A percentile compares a stretch with the other conserved stretches of the same genome.
phyloP scores from a whole-genome alignment of 148 eudicot species.

The Rhododendron ovatum region DNA sequence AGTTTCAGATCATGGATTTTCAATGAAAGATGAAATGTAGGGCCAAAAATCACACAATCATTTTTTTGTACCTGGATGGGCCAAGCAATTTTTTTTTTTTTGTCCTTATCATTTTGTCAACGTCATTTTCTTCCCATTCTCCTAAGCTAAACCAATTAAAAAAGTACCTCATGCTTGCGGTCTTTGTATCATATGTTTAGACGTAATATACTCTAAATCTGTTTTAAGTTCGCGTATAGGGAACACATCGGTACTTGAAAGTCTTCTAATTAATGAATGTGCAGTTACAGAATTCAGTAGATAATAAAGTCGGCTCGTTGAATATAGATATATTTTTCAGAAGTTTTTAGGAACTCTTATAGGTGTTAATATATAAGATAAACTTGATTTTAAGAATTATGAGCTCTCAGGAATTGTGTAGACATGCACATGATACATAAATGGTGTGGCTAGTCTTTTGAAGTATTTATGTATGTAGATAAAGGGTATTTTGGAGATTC shows the following conservation, averaged over 20 bases:
- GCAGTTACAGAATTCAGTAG: no score
- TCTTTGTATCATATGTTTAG: no score
- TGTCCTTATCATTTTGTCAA: no score
- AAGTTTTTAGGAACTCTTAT: neutral
- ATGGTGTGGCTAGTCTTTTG: no score
- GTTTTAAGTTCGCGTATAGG: neutral
- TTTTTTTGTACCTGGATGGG: neutral
- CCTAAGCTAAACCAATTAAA: neutral
- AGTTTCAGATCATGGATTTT: neutral
- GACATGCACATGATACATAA: no score
- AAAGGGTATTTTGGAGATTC: no score
- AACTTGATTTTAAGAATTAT: neutral
- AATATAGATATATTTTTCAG: neutral
- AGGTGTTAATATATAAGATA: neutral
- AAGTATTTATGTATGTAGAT: no score
- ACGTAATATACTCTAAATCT: neutral
- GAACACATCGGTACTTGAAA: no score
- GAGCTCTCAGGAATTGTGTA: no score
- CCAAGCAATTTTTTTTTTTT: neutral
- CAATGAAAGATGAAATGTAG: neutral
- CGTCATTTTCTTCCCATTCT: neutral
- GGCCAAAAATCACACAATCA: neutral
- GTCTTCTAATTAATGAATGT: no score
- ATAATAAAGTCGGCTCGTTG: neutral
- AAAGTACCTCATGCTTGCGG: neutral